These are phyloP conservation scores for Phytophthora fragariaefolia DNA, from an alignment of 352 stramenopile genomes.

Conservation along the genomic window DNA sequence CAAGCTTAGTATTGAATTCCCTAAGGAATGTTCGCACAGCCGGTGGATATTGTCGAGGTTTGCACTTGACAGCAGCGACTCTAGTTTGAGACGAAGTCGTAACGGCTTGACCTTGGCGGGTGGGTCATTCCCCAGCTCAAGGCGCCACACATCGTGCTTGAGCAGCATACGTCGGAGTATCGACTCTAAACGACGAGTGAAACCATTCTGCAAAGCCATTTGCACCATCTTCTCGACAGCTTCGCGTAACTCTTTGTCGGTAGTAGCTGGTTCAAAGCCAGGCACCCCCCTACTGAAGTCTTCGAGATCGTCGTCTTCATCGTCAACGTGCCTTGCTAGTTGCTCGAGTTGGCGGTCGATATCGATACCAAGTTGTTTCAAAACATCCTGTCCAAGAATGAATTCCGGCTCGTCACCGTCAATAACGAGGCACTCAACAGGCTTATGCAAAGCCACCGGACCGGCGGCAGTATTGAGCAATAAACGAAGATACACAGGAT, in stretches of 20 bases:
- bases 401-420: constrained; percentile 4
- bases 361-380: constrained; percentile 8
- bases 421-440: background rate
- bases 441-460: background rate
- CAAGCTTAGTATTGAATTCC: constrained; percentile 8
- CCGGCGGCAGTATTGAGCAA: background rate
- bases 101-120: constrained; percentile 5
- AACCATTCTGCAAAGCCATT: background rate
- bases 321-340: background rate
- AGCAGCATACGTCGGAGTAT: background rate
- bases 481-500: background rate
- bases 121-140: constrained; percentile 5
- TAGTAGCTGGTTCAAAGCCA: background rate
- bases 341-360: constrained; percentile 9
- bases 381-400: constrained; percentile 5
- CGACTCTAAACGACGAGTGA: background rate
- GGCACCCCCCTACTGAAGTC: background rate
- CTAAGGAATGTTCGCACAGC: background rate
- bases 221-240: background rate
- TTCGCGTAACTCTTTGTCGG: background rate
- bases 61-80: constrained; percentile 3
- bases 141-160: constrained; percentile 6
- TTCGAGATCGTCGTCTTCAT: constrained; percentile 1
- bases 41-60: constrained; percentile 4
- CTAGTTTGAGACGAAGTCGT: constrained; percentile 1